Evolutionary conservation across 176 grass and related monocot genomes (phyloP), one percentile per base, ranked within the genome.

Genomic region (Guadua angustifolia): DNA sequence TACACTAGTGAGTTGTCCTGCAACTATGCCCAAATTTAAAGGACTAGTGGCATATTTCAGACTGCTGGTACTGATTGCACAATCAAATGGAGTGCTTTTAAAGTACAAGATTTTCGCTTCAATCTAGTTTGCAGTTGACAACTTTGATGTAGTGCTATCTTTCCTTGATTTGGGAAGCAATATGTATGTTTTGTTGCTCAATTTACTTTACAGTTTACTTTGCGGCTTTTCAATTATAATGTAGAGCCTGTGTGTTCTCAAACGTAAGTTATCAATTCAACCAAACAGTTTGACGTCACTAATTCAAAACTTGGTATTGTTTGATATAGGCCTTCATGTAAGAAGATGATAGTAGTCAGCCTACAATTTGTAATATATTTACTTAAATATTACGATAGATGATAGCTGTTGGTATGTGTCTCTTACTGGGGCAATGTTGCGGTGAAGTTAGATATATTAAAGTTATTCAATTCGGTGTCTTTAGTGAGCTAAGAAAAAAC

Each of bases 1-100:
- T 73, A 71, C 39, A 66, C 5, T 64, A 50, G 66, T 86, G 22
- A 84, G 29, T 74, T 80, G 21, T 61, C 50, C 18, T 79, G 80
- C 47, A 21, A 57, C 4, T 69, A 80, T 55, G 63, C 35, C 58
- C 26, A 82, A 66, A 81, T 76, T 71, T 19, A 35, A 68, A 77
- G 35, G 5, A 69, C 3, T 60, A 82, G 18, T 71, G 56, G 21
- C 7, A 70, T 85, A 33, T 81, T 56, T 73, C 15, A 67, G 15
- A 19, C 14, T 79, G 17, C 19, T 53, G 46, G n/a, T 65, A 40
- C 50, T 26, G 13, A 75, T 63, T 36, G 32, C 5, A 63, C 14
- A 66, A 84, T 53, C 21, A 38, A 84, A 53, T 75, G 24, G 19
- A 74, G 38, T 49, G 4, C 5, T 49, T 14, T 71, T 62, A 22